Conservation (phyloP, 306 rosid genomes). For the Senna tora region DNA sequence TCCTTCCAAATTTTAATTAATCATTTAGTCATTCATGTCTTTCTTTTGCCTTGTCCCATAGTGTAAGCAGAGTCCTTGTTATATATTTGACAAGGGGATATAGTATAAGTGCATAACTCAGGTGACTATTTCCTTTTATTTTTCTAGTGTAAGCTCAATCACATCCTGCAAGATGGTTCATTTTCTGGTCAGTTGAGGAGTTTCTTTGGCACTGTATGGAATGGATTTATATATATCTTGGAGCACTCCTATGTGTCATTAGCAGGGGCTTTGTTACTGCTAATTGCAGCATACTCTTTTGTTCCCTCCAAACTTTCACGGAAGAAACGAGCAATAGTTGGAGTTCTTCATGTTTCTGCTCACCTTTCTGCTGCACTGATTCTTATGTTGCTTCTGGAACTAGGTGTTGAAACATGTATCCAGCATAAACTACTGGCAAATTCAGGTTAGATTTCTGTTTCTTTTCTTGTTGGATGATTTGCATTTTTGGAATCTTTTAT, state of each 20-base stretch:
- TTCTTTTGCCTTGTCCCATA: conserved; percentile 21
- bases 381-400: conserved; percentile 92
- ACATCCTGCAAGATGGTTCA: conserved; percentile 84
- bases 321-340: conserved; percentile 74
- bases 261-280: conserved; percentile 67
- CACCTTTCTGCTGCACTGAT: conserved; percentile 88
- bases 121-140: conserved; percentile 36
- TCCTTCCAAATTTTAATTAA: conserved; percentile 8
- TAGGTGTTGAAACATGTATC: conserved; percentile 89
- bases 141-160: conserved; percentile 88
- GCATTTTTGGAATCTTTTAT: conserved; percentile 3
- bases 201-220: conserved; percentile 91
- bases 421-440: conserved; percentile 84
- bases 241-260: conserved; percentile 73
- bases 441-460: conserved; percentile 65
- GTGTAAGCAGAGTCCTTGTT: conserved; percentile 27
- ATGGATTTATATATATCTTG: conserved; percentile 73
- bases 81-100: conserved; percentile 8
- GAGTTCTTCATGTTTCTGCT: conserved; percentile 92
- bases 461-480: conserved; percentile 35
- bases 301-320: conserved; percentile 88
- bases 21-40: conserved; percentile 21
- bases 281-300: conserved; percentile 72
- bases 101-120: conserved; percentile 19
- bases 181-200: conserved; percentile 79